A percentile compares a stretch with the other conserved stretches of the same genome.
These are phyloP conservation scores for Truncatella angustata DNA, from an alignment of 2,329 filamentous ascomycete genomes.

Conservation along the genomic window DNA sequence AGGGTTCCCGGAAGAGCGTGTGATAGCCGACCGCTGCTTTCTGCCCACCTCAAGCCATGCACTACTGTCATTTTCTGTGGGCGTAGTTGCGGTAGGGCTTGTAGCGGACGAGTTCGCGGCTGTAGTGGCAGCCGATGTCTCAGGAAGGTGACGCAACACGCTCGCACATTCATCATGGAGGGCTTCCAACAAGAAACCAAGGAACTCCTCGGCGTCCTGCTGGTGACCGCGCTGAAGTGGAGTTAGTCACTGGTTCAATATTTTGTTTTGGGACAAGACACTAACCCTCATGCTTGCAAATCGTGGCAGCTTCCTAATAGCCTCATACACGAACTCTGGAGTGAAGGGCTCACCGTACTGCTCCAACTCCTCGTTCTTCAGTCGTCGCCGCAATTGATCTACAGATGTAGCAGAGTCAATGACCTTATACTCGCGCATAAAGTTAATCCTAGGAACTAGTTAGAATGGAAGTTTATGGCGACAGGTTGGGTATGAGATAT, in stretches of 20 bases:
- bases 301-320: constrained; percentile 79
- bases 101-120: constrained; percentile 31
- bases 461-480: not conserved
- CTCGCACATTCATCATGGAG: constrained; percentile 88
- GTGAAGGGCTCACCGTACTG: constrained; percentile 88
- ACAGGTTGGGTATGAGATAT: not conserved
- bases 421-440: constrained; percentile 86
- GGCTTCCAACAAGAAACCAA: constrained; percentile 88
- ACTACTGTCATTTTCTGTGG: constrained; percentile 45
- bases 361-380: constrained; percentile 83
- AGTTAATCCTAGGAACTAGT: constrained; percentile 72
- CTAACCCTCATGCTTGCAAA: constrained; percentile 90
- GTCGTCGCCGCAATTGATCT: constrained; percentile 68
- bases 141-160: constrained; percentile 60
- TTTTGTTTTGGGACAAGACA: constrained; percentile 17
- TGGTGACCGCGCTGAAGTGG: constrained; percentile 77
- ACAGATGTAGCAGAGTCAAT: constrained; percentile 75
- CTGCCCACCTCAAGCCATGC: constrained; percentile 95
- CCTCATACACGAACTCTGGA: constrained; percentile 93
- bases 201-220: constrained; percentile 95
- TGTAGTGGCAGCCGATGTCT: constrained; percentile 19
- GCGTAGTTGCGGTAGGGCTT: constrained; percentile 34
- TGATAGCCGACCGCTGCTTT: constrained; percentile 84
- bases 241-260: constrained; percentile 15
- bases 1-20: constrained; percentile 77